Evolutionary conservation across 2,329 filamentous ascomycete species (phyloP).

Genomic region (Cercospora sesami): DNA sequence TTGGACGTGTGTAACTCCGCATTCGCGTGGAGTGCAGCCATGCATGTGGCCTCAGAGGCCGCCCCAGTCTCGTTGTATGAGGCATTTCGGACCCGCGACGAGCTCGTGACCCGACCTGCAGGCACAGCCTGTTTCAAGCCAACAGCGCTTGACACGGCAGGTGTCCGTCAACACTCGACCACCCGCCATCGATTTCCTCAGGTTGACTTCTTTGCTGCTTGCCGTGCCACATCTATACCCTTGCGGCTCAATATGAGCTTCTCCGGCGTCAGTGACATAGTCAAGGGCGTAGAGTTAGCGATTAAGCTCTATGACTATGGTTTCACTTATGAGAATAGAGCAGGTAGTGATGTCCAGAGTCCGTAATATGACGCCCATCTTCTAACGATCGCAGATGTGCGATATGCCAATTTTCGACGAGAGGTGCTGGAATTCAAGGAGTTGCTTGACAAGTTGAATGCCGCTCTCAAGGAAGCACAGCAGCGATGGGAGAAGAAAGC

Average conservation of each 20-base stretch:
- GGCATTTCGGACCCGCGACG: background rate
- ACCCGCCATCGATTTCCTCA: background rate
- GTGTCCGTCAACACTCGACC: background rate
- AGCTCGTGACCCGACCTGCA: slow-evolving; percentile 1
- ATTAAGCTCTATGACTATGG: slow-evolving; percentile 25
- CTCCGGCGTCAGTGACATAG: slow-evolving; percentile 19
- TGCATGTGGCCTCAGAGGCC: background rate
- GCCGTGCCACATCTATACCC: background rate
- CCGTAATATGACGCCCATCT: background rate
- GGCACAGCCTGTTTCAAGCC: slow-evolving; percentile 1
- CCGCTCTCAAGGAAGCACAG: slow-evolving; percentile 23
- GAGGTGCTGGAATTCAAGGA: slow-evolving; percentile 28
- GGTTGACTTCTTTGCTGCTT: background rate
- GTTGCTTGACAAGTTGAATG: slow-evolving; percentile 22
- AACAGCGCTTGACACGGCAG: background rate
- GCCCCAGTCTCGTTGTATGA: background rate
- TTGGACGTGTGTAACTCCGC: slow-evolving; percentile 1
- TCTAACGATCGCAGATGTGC: slow-evolving; percentile 16
- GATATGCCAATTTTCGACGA: slow-evolving; percentile 27
- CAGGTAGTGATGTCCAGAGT: slow-evolving; percentile 12
- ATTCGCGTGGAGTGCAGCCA: background rate
- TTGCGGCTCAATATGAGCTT: slow-evolving; percentile 18
- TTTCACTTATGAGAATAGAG: slow-evolving; percentile 26
- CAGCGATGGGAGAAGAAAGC: slow-evolving; percentile 14
- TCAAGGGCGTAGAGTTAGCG: slow-evolving; percentile 23